Evolutionary conservation across 1,284 basidiomycete species (phyloP), one percentile per base, ranked within the genome.

Genomic region (Meira nashicola): DNA sequence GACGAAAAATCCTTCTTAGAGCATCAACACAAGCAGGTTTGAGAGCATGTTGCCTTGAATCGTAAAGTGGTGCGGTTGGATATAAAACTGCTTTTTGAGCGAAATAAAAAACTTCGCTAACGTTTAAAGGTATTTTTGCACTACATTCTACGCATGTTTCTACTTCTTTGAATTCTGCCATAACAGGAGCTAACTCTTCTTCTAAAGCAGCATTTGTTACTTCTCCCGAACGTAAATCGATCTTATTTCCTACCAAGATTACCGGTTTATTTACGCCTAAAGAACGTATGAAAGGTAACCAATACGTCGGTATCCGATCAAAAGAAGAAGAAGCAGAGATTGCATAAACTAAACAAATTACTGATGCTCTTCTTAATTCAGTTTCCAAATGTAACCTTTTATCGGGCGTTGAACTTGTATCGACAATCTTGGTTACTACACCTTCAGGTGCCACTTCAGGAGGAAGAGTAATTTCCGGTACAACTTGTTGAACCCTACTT

Each of bases 101-200:
- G 79, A 96, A 97, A 80, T 95, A 97, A 81, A 98, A 95, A n/a
- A 96, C 91, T 79, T 96, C 94, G 37, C 92, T 93, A 53, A 98
- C 89, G 80, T 98, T 98, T 87, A 74, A 67, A 10, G 65, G 66
- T 25, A 74, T 82, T 71, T 89, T 87, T 0, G 93, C 92, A 10
- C 91, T 94, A 78, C 92, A 95, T 81, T 97, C 94, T 38, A 98
- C 90, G 73, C 93, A 97, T 25, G 94, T 97, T 80, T 98, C 93
- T 54, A 97, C 92, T 49, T 76, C 76, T 53, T 76, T 74, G 65
- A 78, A 78, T 57, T 78, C 76, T 47, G 67, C 65, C 76, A 78
- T 78, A 52, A 78, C 65, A 8, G 76, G 76, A 1, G 73, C 74
- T n/a, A 78, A 63, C 58, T 78, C 76, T 66, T 90, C 91, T 79